Percentiles rank a stretch among this genome's conserved stretches.
phyloP scores from a whole-genome alignment of 306 rosid species.

The Fagus sylvatica region DNA sequence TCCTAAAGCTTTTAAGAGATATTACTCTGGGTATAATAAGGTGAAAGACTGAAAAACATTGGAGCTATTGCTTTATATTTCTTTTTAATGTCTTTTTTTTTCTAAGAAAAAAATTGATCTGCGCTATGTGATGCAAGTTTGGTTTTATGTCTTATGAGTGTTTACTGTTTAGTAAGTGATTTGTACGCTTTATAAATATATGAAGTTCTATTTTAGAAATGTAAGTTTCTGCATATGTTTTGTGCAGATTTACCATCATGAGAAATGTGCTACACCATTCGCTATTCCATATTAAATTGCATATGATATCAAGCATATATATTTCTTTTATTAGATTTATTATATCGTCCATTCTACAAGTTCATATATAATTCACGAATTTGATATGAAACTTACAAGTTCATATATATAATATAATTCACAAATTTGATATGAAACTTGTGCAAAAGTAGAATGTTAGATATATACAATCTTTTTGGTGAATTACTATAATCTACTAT shows the following conservation, averaged over 20 bases:
- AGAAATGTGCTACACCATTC: background rate
- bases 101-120: background rate
- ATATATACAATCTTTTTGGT: too few species aligned
- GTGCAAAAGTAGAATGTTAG: too few species aligned
- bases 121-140: background rate
- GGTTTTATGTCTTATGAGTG: background rate
- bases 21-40: slow-evolving; percentile 50
- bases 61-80: background rate
- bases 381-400: too few species aligned
- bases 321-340: too few species aligned
- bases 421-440: too few species aligned
- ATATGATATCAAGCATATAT: too few species aligned
- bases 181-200: background rate
- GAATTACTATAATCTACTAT: too few species aligned
- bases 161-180: background rate
- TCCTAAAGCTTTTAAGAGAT: slow-evolving; percentile 74
- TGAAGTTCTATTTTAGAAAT: background rate
- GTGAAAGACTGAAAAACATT: slow-evolving; percentile 25
- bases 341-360: too few species aligned
- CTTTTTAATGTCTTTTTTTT: background rate
- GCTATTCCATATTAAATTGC: background rate
- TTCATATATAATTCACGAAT: too few species aligned
- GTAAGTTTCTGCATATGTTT: background rate
- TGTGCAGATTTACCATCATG: background rate
- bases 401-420: too few species aligned